These are phyloP conservation scores for Dactylonectria estremocensis DNA, from an alignment of 2,329 filamentous ascomycete species.

Conservation along the genomic window DNA sequence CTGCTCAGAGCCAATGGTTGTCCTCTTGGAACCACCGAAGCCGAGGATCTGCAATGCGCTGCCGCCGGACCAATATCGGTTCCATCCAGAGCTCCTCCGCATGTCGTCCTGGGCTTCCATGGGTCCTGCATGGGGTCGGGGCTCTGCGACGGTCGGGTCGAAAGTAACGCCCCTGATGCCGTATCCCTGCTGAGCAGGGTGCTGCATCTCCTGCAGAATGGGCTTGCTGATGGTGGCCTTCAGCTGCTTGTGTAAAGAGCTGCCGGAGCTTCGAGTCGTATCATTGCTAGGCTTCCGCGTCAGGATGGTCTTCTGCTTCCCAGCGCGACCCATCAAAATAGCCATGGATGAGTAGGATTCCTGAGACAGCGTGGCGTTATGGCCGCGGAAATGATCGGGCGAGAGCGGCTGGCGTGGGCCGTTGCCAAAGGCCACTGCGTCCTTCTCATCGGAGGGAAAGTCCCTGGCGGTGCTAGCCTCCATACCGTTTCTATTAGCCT, in stretches of 20 bases:
- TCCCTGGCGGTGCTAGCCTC: constrained; percentile 60
- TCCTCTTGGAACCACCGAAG: constrained; percentile 65
- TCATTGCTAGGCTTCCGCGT: constrained; percentile 71
- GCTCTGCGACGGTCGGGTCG: constrained; percentile 51
- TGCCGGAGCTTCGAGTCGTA: constrained; percentile 62
- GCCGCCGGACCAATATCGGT: constrained; percentile 83
- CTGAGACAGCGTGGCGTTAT: constrained; percentile 67
- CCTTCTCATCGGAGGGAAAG: constrained; percentile 70
- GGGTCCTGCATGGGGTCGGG: constrained; percentile 53
- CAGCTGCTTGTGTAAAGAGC: constrained; percentile 74
- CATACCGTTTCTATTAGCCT: constrained; percentile 64
- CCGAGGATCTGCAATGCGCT: constrained; percentile 78
- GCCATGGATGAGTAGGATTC: constrained; percentile 76
- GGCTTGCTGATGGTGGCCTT: constrained; percentile 76
- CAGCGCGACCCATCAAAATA: constrained; percentile 75
- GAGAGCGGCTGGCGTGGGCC: constrained; percentile 56
- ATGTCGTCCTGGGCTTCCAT: constrained; percentile 59
- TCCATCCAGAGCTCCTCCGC: constrained; percentile 81
- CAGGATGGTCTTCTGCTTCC: constrained; percentile 61
- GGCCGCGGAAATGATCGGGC: constrained; percentile 62
- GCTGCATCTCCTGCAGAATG: constrained; percentile 62
- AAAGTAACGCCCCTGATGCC: constrained; percentile 61
- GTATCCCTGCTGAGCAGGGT: constrained; percentile 53
- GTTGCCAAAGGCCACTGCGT: constrained; percentile 64
- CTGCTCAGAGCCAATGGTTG: constrained; percentile 64